These are phyloP conservation scores for Saccharum spontaneum DNA, from an alignment of 176 grass and related monocot species.

Conservation along the genomic window DNA sequence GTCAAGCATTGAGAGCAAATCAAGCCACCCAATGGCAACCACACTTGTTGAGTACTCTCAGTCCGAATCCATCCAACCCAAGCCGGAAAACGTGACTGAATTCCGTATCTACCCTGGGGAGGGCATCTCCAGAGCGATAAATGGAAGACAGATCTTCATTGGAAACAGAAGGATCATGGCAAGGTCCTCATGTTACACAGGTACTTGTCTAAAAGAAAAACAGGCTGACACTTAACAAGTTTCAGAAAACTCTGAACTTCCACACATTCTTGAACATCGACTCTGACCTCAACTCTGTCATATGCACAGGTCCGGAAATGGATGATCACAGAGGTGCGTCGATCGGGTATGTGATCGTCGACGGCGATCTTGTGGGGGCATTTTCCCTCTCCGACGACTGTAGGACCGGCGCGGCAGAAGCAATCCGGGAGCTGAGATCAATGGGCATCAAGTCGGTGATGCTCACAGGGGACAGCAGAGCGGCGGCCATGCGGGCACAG, in stretches of 20 bases:
- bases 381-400: conserved; percentile 64
- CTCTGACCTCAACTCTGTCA: neutral
- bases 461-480: conserved; percentile 72
- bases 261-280: neutral
- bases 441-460: conserved; percentile 64
- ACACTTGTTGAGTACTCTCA: conserved; percentile 66
- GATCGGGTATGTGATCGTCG: conserved; percentile 56
- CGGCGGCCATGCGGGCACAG: conserved; percentile 50
- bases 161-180: conserved; percentile 57
- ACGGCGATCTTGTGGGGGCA: conserved; percentile 8
- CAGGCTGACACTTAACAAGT: neutral
- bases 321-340: conserved; percentile 36
- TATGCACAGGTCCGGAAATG: conserved; percentile 12
- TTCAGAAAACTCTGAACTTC: neutral
- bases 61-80: conserved; percentile 48
- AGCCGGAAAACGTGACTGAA: conserved; percentile 44
- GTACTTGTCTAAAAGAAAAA: neutral
- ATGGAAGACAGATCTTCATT: conserved; percentile 53
- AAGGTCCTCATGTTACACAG: conserved; percentile 35
- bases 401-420: conserved; percentile 45
- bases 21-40: conserved; percentile 81
- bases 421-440: conserved; percentile 54
- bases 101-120: conserved; percentile 66
- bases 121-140: conserved; percentile 58
- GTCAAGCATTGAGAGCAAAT: conserved; percentile 79